A percentile compares a stretch with the other conserved stretches of the same genome.
These are phyloP conservation scores for Ophiobolus disseminans DNA, from an alignment of 2,329 filamentous ascomycete genomes.

Conservation along the genomic window DNA sequence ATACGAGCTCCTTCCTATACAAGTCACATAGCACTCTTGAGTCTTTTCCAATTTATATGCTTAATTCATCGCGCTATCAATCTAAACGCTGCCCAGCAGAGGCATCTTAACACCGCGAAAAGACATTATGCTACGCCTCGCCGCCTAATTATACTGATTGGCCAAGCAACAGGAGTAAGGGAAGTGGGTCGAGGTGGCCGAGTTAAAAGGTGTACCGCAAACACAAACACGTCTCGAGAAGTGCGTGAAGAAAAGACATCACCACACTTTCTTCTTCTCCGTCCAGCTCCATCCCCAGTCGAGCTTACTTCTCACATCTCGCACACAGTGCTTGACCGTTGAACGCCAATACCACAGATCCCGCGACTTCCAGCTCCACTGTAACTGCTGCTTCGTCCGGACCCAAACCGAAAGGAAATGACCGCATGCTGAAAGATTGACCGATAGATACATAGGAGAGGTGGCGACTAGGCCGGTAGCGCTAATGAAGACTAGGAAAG, in stretches of 20 bases:
- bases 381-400: slow-evolving; percentile 25
- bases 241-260: too few species aligned
- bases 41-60: slow-evolving; percentile 26
- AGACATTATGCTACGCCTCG: slow-evolving; percentile 21
- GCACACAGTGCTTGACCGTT: slow-evolving; percentile 24
- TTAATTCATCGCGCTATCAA: slow-evolving; percentile 32
- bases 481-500: slow-evolving; percentile 33
- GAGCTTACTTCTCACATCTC: slow-evolving; percentile 25
- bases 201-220: slow-evolving; percentile 15
- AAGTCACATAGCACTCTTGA: background rate
- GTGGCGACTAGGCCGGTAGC: slow-evolving; percentile 20
- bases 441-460: slow-evolving; percentile 44
- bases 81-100: slow-evolving; percentile 22
- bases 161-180: slow-evolving; percentile 8
- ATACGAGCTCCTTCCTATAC: background rate
- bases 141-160: slow-evolving; percentile 14
- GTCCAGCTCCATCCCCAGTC: slow-evolving; percentile 41
- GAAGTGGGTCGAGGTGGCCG: slow-evolving; percentile 7
- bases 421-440: slow-evolving; percentile 36
- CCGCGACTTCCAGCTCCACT: slow-evolving; percentile 17
- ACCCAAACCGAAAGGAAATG: slow-evolving; percentile 36
- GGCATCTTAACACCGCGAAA: slow-evolving; percentile 11
- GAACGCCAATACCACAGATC: slow-evolving; percentile 35
- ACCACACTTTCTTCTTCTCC: too few species aligned
- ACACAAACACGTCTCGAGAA: too few species aligned